Evolutionary conservation across 345 rosid genomes (phyloP).

Genomic region (Sisymbrium altissimum): DNA sequence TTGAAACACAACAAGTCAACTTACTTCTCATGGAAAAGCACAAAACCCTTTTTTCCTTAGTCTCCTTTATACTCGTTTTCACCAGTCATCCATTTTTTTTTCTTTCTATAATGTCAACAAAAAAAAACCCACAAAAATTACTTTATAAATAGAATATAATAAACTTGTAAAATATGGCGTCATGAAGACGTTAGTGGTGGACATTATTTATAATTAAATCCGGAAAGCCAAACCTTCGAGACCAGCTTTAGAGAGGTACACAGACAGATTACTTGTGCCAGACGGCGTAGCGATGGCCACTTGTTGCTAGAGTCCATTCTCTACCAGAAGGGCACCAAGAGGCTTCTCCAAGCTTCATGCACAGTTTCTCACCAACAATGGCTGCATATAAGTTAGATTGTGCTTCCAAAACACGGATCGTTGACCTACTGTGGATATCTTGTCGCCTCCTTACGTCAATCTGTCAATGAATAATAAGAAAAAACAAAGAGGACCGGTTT

Average conservation of each 20-base stretch:
- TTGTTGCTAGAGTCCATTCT: constrained; percentile 75
- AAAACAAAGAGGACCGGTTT: background rate
- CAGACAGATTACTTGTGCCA: constrained; percentile 55
- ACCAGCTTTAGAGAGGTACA: background rate
- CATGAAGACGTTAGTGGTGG: constrained; percentile 9
- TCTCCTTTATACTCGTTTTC: background rate
- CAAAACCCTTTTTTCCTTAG: background rate
- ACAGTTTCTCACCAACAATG: constrained; percentile 64
- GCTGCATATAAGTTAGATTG: constrained; percentile 72
- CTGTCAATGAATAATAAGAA: constrained; percentile 31
- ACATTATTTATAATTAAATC: background rate
- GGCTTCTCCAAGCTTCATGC: constrained; percentile 86
- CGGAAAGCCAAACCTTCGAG: background rate
- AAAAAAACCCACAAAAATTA: background rate
- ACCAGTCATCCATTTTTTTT: background rate
- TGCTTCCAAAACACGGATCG: constrained; percentile 57
- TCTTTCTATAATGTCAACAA: background rate
- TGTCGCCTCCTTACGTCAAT: constrained; percentile 55
- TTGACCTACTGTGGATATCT: constrained; percentile 67
- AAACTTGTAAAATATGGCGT: background rate
- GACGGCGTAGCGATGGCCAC: constrained; percentile 73
- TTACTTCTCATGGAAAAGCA: constrained; percentile 11
- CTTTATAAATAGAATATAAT: background rate
- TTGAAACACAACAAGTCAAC: constrained; percentile 14
- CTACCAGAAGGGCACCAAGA: constrained; percentile 84